Evolutionary conservation across 352 stramenopile species (phyloP).

Genomic region (Achlya hypogyna): DNA sequence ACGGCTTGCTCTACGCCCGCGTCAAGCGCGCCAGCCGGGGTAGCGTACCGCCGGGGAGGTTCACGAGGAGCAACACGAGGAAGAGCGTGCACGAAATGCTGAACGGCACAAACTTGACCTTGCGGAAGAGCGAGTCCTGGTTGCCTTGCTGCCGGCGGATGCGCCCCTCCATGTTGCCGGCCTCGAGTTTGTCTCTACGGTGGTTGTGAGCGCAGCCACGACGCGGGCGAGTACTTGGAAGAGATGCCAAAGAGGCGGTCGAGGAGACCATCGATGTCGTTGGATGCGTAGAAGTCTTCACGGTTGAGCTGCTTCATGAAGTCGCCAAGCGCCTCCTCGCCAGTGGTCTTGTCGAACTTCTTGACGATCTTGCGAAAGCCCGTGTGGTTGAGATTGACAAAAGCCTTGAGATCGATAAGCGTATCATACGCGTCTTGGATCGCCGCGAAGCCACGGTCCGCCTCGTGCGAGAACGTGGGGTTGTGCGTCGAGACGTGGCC

Average conservation of each 20-base stretch:
- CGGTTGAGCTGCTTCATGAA: conserved; percentile 79
- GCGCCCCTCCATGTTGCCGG: conserved; percentile 79
- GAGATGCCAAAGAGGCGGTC: conserved; percentile 70
- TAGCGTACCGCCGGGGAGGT: conserved; percentile 51
- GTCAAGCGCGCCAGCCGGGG: background rate
- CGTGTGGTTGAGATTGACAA: conserved; percentile 88
- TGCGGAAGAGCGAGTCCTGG: conserved; percentile 73
- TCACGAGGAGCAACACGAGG: conserved; percentile 57
- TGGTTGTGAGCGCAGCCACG: conserved; percentile 19
- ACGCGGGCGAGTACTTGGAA: conserved; percentile 44
- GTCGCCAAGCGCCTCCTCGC: conserved; percentile 43
- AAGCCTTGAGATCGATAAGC: conserved; percentile 81
- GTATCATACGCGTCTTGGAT: conserved; percentile 87
- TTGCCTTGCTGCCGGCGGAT: conserved; percentile 75
- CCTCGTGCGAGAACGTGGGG: conserved; percentile 44
- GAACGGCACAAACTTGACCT: conserved; percentile 77
- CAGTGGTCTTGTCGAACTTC: conserved; percentile 90
- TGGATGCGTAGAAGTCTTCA: conserved; percentile 67
- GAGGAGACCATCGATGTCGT: conserved; percentile 71
- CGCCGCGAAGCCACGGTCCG: conserved; percentile 63
- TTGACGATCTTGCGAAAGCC: conserved; percentile 92
- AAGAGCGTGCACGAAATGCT: conserved; percentile 64
- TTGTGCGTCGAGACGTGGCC: conserved; percentile 66
- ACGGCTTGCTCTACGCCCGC: conserved; percentile 43
- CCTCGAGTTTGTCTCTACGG: conserved; percentile 71